Base-by-base conservation (phyloP, 768 basidiomycete genomes). In the Ephemerocybe angulata region DNA sequence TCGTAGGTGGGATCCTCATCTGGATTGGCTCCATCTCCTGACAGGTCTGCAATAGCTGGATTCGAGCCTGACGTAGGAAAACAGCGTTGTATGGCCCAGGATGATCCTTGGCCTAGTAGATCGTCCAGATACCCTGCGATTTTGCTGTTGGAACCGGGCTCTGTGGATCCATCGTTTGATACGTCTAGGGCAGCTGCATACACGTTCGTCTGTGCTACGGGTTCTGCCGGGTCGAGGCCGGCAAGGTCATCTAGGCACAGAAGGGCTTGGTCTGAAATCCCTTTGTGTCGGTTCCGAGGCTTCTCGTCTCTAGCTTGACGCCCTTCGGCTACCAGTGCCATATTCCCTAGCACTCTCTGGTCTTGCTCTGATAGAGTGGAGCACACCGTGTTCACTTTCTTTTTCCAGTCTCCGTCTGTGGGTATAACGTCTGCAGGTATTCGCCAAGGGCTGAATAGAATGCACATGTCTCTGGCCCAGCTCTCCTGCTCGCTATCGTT, bases 391-490 rank as follows among this genome's bases (percentile, higher is more conserved):
- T 33, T 10, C 7, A 50, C 7, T 1, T 3, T 24, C 15, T n/a
- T 10, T 1, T 3, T 30, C 49, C 49, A 50, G 3, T 24, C 24
- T 19, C 1, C 1, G 1, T 4, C 4, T 15, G 7, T 2, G 4
- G 6, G 4, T 28, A 3, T 33, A 3, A 50, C 19, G 19, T 37
- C 49, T 10, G 30, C 4, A n/a, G 35, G 30, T 3, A 11, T 19
- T 25, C 49, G 11, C 49, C 49, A 50, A 2, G 49, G 31, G 2
- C 30, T 24, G 33, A 58, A 47, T 25, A 42, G 47, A 29, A 52
- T 56, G 52, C 56, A 35, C 50, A 62, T 46, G 4, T 49, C 38
- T 19, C 12, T 2, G 10, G 49, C 54, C 53, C 58, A 50, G 4
- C 8, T 6, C 15, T 50, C 31, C 19, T 31, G 46, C 11, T 43